phyloP scores from a whole-genome alignment of 1,284 basidiomycete genomes.

The Rhodotorula glutinis region DNA sequence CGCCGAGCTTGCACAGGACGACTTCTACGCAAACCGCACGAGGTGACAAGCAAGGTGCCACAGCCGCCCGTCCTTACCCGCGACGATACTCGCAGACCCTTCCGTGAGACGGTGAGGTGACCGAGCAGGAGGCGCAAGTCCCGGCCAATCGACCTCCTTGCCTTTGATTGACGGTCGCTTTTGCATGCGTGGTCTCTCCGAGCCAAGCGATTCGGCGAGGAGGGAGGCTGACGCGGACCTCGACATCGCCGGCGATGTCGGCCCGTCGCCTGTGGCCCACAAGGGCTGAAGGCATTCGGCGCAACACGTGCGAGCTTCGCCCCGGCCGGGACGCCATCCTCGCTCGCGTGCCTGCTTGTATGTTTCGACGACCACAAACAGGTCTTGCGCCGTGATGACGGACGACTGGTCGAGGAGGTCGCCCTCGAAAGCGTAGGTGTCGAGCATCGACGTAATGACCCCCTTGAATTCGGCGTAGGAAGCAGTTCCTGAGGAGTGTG shows the following conservation, averaged over 20 bases:
- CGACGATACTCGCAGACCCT: conserved; percentile 29
- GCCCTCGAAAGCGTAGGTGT: conserved; percentile 84
- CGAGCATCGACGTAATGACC: conserved; percentile 88
- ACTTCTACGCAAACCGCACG: not conserved
- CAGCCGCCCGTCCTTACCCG: conserved; percentile 31
- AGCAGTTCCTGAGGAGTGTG: conserved; percentile 48
- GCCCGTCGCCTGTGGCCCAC: conserved; percentile 27
- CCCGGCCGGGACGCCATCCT: conserved; percentile 37
- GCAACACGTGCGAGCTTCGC: conserved; percentile 7
- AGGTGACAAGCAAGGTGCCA: conserved; percentile 32
- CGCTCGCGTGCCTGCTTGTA: conserved; percentile 37
- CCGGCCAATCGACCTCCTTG: conserved; percentile 44
- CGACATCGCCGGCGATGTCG: conserved; percentile 33
- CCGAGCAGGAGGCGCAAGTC: not conserved
- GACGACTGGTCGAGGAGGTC: conserved; percentile 88
- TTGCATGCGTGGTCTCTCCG: conserved; percentile 36
- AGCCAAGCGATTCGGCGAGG: conserved; percentile 36
- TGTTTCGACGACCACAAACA: conserved; percentile 67
- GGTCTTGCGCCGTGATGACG: conserved; percentile 74
- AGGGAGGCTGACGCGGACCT: conserved; percentile 31
- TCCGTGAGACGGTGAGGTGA: not conserved
- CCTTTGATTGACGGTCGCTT: conserved; percentile 43
- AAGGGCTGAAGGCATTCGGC: conserved; percentile 35
- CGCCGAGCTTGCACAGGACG: not conserved
- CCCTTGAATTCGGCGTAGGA: conserved; percentile 82